Evolutionary conservation across 495 filamentous ascomycete species (phyloP).

Genomic region (Aspergillus mulundensis): DNA sequence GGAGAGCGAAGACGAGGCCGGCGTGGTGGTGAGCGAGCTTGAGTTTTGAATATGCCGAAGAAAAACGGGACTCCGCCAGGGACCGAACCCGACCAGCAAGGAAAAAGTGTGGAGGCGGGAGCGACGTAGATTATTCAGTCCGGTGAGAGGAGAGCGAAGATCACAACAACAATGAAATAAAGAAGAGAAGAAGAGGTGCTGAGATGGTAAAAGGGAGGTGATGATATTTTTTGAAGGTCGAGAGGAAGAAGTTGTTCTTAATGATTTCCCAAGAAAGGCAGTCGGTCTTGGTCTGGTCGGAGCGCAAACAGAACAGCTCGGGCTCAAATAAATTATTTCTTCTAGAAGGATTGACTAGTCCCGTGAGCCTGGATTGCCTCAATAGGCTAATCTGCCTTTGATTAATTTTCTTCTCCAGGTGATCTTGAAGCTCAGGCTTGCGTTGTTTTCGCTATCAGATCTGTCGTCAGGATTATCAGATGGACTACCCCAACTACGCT

Average conservation of each 20-base stretch:
- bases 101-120: constrained; percentile 2
- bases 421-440: constrained; percentile 1
- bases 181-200: background rate
- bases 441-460: constrained; percentile 6
- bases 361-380: background rate
- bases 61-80: constrained; percentile 18
- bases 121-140: constrained; percentile 8
- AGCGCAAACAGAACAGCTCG: background rate
- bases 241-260: background rate
- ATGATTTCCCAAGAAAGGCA: background rate
- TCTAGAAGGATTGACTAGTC: constrained; percentile 3
- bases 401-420: constrained; percentile 3
- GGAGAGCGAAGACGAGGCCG: background rate
- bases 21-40: constrained; percentile 2
- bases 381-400: background rate
- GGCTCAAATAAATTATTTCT: background rate
- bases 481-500: background rate
- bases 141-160: constrained; percentile 1
- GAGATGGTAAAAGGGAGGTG: background rate
- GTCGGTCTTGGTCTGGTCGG: background rate
- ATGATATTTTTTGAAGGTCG: constrained; percentile 1
- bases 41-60: constrained; percentile 18
- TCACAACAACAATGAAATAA: background rate
- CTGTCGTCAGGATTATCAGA: constrained; percentile 1
- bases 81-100: constrained; percentile 12